These are phyloP conservation scores for Komagataella phaffii DNA, from an alignment of 805 yeast species.

Conservation along the genomic window DNA sequence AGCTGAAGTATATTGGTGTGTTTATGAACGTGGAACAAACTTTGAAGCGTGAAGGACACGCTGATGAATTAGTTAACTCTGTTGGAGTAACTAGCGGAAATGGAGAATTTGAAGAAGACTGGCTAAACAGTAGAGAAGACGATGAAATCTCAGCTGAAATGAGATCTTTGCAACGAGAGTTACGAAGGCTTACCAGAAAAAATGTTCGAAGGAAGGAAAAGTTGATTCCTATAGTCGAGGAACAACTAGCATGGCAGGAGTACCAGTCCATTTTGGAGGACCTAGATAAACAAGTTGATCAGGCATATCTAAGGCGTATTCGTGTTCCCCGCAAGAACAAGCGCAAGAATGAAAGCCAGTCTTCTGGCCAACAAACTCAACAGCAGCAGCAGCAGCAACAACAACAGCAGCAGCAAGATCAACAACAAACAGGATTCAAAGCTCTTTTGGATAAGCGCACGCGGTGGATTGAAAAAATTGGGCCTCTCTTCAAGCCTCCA, in stretches of 20 bases:
- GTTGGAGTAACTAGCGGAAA: constrained; percentile 6
- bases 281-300: constrained; percentile 93
- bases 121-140: constrained; percentile 78
- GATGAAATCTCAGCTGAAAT: constrained; percentile 87
- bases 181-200: constrained; percentile 43
- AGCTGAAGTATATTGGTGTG: constrained; percentile 81
- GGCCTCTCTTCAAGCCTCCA: constrained; percentile 61
- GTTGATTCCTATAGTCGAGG: constrained; percentile 64
- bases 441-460: constrained; percentile 73
- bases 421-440: constrained; percentile 65
- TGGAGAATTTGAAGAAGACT: constrained; percentile 35
- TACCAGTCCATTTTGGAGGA: constrained; percentile 83
- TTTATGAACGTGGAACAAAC: constrained; percentile 47
- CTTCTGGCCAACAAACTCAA: constrained; percentile 16
- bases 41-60: constrained; percentile 13
- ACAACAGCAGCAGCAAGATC: constrained; percentile 49
- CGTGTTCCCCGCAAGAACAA: constrained; percentile 54
- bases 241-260: constrained; percentile 91
- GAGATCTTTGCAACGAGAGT: constrained; percentile 54
- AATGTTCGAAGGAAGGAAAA: constrained; percentile 58
- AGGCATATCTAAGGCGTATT: constrained; percentile 73
- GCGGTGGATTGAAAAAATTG: constrained; percentile 84
- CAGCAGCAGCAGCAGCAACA: constrained; percentile 8
- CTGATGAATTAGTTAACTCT: constrained; percentile 9
- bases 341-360: constrained; percentile 24